Percentiles rank a stretch among this genome's conserved stretches.
phyloP scores from a whole-genome alignment of 345 rosid species.

The Syzygium grande region DNA sequence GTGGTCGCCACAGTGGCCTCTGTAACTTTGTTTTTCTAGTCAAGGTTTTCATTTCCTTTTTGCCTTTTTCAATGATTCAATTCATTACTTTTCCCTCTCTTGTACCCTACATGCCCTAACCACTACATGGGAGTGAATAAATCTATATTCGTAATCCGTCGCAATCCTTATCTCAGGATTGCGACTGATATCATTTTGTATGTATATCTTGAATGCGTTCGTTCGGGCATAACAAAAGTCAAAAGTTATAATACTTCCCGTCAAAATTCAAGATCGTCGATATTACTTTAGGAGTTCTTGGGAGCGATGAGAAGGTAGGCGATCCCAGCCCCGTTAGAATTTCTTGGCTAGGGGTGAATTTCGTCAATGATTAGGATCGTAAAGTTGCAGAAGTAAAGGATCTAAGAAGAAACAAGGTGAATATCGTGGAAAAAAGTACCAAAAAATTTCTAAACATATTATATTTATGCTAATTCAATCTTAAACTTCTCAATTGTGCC shows the following conservation, averaged over 20 bases:
- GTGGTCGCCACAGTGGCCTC: not conserved
- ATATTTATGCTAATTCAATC: no score
- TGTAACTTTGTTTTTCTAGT: no score
- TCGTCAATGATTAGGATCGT: not conserved
- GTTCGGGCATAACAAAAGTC: not conserved
- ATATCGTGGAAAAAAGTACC: no score
- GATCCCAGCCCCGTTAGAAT: not conserved
- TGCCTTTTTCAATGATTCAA: no score
- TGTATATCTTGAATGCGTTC: not conserved
- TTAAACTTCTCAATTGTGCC: no score
- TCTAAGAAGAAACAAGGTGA: not conserved
- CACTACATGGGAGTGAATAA: not conserved
- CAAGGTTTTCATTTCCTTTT: no score
- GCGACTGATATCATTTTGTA: no score
- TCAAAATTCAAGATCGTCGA: no score
- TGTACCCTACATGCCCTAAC: fast-evolving
- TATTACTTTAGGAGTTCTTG: no score
- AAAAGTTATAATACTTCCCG: no score
- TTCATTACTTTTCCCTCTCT: not conserved
- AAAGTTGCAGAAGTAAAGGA: not conserved
- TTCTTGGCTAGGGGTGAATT: not conserved
- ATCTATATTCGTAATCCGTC: not conserved
- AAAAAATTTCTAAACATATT: no score
- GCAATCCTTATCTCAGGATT: fast-evolving
- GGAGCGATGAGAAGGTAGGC: no score